These are phyloP conservation scores for Cyclostephanos tholiformis DNA, from an alignment of 108 stramenopile species.

Conservation along the genomic window DNA sequence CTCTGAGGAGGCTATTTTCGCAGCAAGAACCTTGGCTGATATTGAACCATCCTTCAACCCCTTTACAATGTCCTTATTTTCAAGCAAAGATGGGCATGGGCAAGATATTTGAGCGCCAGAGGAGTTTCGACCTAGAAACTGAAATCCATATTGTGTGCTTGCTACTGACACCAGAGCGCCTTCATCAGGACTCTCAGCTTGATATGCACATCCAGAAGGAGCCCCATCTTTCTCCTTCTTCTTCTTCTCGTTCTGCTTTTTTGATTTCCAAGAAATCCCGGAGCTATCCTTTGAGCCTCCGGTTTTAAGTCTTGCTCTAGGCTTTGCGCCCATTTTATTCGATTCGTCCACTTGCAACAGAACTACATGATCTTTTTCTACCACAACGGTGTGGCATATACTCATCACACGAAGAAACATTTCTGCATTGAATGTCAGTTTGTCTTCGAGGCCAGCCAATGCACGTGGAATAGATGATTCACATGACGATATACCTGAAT, in stretches of 20 bases:
- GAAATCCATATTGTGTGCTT: constrained; percentile 77
- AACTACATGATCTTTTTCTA: constrained; percentile 82
- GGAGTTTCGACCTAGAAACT: constrained; percentile 78
- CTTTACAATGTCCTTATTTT: constrained; percentile 49
- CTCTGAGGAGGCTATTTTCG: constrained; percentile 46
- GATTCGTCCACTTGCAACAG: neutral
- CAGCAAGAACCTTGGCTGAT: constrained; percentile 54
- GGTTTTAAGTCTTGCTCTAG: neutral
- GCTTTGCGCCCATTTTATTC: constrained; percentile 11
- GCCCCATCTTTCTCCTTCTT: constrained; percentile 70
- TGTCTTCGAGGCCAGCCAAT: neutral
- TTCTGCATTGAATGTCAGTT: constrained; percentile 82
- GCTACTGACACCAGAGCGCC: constrained; percentile 87
- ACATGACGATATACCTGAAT: constrained; percentile 20
- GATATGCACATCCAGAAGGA: constrained; percentile 78
- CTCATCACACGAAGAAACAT: constrained; percentile 91
- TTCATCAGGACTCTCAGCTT: constrained; percentile 94
- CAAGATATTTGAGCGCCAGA: constrained; percentile 66
- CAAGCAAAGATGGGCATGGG: constrained; percentile 68
- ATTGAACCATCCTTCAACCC: constrained; percentile 60
- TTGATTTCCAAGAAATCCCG: neutral
- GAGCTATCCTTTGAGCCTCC: neutral
- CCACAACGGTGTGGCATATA: constrained; percentile 92
- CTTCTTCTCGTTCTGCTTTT: constrained; percentile 3
- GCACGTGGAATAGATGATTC: constrained; percentile 3